Evolutionary conservation across 192 early-diverging fungal genomes (phyloP), one percentile per base, ranked within the genome.

Genomic region (Backusella morwellensis): DNA sequence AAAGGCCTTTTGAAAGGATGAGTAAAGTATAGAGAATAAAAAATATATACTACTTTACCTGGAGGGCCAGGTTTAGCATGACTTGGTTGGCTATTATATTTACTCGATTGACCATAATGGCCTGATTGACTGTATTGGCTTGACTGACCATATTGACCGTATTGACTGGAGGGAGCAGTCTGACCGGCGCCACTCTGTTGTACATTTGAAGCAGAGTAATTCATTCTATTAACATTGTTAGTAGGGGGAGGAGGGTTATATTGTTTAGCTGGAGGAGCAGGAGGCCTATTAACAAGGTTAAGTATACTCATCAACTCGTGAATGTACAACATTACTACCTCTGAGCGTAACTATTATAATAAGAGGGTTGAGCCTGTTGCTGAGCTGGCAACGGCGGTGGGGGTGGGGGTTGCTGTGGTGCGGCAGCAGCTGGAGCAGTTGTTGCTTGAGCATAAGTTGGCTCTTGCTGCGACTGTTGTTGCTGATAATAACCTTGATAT

Each of bases 401-500:
- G 2, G 67, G 68, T 0, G 9, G 66, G 3, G 26, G 66, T 6
- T 67, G 66, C 35, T 67, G 66, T 15, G 42, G 14, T 8, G 36
- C 7, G 68, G 35, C 35, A 15, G 68, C 19, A 15, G 67, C 7
- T 19, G 68, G 12, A 6, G 66, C 14, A 17, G 34, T 17, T 66
- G 63, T 1, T 67, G 29, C 47, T 6, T 50, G 47, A n/a, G 47
- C 15, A 50, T 50, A 50, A 50, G 47, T 3, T 17, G 32, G 32
- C 2, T 50, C 38, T 11, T 36, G 35, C 5, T 21, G 35, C 15
- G 68, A 19, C n/a, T 35, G 38, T 11, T 50, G 66, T 23, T 59
- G 54, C 29, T 68, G 26, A 50, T 76, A 69, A 42, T 68, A 29
- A 38, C 63, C 75, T 21, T 76, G 67, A 34, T 76, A 34, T 67